Evolutionary conservation across 1,139 yeast species (phyloP).

Genomic region (Yamadazyma blattariae): DNA sequence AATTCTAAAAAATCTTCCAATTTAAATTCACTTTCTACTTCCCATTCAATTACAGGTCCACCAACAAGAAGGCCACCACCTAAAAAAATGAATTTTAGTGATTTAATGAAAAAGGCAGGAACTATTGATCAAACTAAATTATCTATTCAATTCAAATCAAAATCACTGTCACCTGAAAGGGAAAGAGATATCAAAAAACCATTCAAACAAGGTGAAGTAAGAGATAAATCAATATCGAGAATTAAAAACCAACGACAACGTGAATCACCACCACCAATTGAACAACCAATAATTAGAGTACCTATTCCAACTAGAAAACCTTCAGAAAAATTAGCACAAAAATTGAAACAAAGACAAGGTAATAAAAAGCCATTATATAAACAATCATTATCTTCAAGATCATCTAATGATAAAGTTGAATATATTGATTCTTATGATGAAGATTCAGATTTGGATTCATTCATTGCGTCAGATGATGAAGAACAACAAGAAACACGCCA

Average conservation of each 20-base stretch:
- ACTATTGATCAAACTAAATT: conserved; percentile 42
- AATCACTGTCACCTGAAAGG: conserved; percentile 21
- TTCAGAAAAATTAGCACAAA: conserved; percentile 18
- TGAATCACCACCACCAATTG: too few species aligned
- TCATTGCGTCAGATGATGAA: conserved; percentile 60
- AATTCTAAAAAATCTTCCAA: conserved; percentile 5
- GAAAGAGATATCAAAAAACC: neutral
- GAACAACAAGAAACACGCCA: conserved; percentile 18
- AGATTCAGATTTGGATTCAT: conserved; percentile 42
- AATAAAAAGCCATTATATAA: too few species aligned
- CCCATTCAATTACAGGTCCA: conserved; percentile 5
- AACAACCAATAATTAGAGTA: conserved; percentile 9
- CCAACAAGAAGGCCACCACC: conserved; percentile 10
- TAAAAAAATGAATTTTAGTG: conserved; percentile 60
- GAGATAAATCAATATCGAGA: neutral
- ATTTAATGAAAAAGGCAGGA: conserved; percentile 69
- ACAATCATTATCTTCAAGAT: neutral
- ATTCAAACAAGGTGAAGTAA: neutral
- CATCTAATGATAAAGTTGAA: conserved; percentile 4
- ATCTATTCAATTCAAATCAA: conserved; percentile 32
- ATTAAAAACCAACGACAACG: neutral
- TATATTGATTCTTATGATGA: conserved; percentile 17
- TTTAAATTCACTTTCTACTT: neutral
- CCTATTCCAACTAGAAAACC: conserved; percentile 27
- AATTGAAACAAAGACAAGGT: conserved; percentile 19